Base-by-base conservation (phyloP, 768 basidiomycete genomes). In the Cystobasidiopsis lactophilus region DNA sequence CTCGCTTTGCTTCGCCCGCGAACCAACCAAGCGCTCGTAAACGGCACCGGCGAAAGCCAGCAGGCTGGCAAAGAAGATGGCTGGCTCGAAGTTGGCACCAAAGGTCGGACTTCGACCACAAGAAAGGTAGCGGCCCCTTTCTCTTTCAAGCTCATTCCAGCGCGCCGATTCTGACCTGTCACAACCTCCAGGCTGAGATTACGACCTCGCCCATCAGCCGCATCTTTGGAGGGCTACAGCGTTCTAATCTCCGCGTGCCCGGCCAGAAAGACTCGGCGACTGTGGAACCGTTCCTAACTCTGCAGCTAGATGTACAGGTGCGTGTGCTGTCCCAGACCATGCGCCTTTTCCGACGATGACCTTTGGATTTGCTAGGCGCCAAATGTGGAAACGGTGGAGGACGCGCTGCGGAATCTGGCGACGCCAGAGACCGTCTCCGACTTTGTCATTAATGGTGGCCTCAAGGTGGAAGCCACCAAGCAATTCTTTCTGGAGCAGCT, bases 11-110 rank as follows among this genome's bases (percentile, higher is more conserved):
- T 23, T 35, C 33, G 33, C 9, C 9, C 33, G 33, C 39, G 45
- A 45, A 4, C 3, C 9, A 24, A 13, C 14, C 10, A 19, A 7
- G 24, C 10, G 5, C 45, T 52, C 5, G 30, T 4, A 47, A 9
- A 14, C n/a, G 27, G 24, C 50, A 30, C 16, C 19, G 14, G 14
- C 27, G 21, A 40, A 54, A 11, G 46, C 40, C n/a, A n/a, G n/a
- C n/a, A n/a, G n/a, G n/a, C n/a, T n/a, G n/a, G n/a, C n/a, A n/a
- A n/a, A n/a, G 55, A 53, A 21, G 57, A 80, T 31, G 84, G 79
- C 0, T 95, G 91, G 91, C 66, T 82, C 24, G 89, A 98, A 68
- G 88, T 98, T 1, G 89, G 88, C 26, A 83, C 78, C 67, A 78
- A 77, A 63, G 91, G 93, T 62, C 75, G 79, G 60, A 75, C 72